Evolutionary conservation across 2,329 filamentous ascomycete species (phyloP).

Genomic region (Claviceps sorghi): DNA sequence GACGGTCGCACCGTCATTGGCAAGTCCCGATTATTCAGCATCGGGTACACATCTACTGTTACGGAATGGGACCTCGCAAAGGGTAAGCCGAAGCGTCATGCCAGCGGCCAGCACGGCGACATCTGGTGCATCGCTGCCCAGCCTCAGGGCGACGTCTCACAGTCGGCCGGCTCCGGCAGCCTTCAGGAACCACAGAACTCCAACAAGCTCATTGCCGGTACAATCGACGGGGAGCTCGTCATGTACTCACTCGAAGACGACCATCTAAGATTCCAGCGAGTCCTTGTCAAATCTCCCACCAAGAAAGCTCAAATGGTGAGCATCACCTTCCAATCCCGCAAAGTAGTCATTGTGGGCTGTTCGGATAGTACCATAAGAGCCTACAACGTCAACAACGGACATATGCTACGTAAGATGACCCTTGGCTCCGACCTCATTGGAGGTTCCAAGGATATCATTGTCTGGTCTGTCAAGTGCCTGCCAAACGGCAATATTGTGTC

Average conservation of each 20-base stretch:
- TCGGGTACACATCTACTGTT: conserved; percentile 80
- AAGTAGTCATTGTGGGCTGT: conserved; percentile 76
- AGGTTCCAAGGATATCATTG: conserved; percentile 70
- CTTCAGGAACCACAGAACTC: conserved; percentile 21
- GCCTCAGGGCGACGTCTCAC: conserved; percentile 31
- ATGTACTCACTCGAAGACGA: conserved; percentile 75
- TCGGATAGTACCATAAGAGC: conserved; percentile 92
- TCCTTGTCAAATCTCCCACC: conserved; percentile 60
- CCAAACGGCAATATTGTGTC: conserved; percentile 83
- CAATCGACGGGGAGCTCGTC: conserved; percentile 79
- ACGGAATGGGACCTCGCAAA: conserved; percentile 89
- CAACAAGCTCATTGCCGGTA: conserved; percentile 65
- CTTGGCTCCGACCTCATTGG: conserved; percentile 64
- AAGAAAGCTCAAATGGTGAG: conserved; percentile 85
- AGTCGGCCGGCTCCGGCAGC: conserved; percentile 3
- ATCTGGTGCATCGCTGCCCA: conserved; percentile 94
- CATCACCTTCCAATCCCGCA: conserved; percentile 73
- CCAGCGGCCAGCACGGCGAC: conserved; percentile 84
- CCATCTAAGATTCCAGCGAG: conserved; percentile 64
- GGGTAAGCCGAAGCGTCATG: conserved; percentile 63
- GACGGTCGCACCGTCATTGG: conserved; percentile 51
- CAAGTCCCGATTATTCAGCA: conserved; percentile 79
- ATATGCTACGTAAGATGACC: conserved; percentile 67
- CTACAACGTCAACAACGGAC: conserved; percentile 70
- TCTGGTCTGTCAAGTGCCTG: conserved; percentile 86